Evolutionary conservation across 106 monocot species (phyloP).

Genomic region (Phalaenopsis equestris): DNA sequence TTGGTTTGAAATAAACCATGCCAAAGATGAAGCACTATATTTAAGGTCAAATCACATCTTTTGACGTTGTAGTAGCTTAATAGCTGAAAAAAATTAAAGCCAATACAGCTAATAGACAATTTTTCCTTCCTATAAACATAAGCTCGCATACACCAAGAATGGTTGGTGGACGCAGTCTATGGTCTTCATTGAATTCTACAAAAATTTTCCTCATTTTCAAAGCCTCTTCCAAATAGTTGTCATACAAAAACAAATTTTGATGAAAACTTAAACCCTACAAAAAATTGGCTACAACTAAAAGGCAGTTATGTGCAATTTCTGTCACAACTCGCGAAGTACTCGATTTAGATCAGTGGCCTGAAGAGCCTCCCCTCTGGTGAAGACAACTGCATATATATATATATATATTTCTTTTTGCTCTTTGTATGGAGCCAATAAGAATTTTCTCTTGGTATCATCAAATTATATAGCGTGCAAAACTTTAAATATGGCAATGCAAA

Average conservation of each 20-base stretch:
- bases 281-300: neutral
- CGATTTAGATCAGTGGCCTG: slow-evolving; percentile 99
- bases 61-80: neutral
- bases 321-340: slow-evolving; percentile 31
- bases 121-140: slow-evolving; percentile 90
- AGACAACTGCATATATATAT: slow-evolving; percentile 66
- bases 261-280: neutral
- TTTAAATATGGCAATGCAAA: neutral
- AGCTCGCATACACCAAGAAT: slow-evolving; percentile 97
- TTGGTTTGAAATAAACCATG: slow-evolving; percentile 96
- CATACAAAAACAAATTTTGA: slow-evolving; percentile 27
- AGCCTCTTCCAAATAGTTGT: slow-evolving; percentile 96
- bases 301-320: neutral
- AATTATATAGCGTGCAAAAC: too few relatives aligned
- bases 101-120: neutral
- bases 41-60: slow-evolving; percentile 5
- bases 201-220: slow-evolving; percentile 95
- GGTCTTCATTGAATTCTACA: slow-evolving; percentile 95
- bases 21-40: slow-evolving; percentile 88
- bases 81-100: neutral
- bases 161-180: slow-evolving; percentile 81
- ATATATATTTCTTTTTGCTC: too few relatives aligned
- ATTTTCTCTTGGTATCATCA: too few relatives aligned
- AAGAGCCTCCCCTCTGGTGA: slow-evolving; percentile 95
- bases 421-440: too few relatives aligned